Evolutionary conservation across 2,329 filamentous ascomycete genomes (phyloP), one percentile per base, ranked within the genome.

Genomic region (Penicillium decumbens): DNA sequence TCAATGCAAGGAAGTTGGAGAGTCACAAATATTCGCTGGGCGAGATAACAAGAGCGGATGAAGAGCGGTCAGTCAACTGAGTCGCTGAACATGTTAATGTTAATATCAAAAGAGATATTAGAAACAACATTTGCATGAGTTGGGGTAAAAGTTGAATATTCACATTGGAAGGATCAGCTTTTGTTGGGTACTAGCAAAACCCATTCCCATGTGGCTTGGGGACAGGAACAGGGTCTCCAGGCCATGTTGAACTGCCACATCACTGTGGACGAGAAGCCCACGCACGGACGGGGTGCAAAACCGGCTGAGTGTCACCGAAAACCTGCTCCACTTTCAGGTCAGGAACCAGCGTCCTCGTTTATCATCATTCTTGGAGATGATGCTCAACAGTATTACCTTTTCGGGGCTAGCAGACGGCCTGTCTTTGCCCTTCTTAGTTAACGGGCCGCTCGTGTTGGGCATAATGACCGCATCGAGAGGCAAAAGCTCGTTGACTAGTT

Each of bases 21-120:
- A 28, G 9, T 39, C 45, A 55, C 54, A 54, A 56, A 23, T 54
- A 54, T 43, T 56, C 40, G 39, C 54, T 56, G 23, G 54, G 46
- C 3, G 54, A 45, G 20, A 56, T 45, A 42, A 47, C 49, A 9
- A 55, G 18, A 15, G 54, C 48, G 6, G 52, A 48, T 24, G 54
- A 29, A 25, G 54, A 55, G n/a, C 46, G 49, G 41, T 41, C 33
- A 23, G 41, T 39, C 10, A 40, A 20, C 6, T 8, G 13, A 29
- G 28, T 24, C 20, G 49, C 42, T 24, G n/a, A 43, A 33, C 43
- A 45, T 32, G 27, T 12, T 20, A 48, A 45, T 32, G 27, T 12
- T 20, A 48, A 24, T 24, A 41, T 15, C 44, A 30, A 53, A 53
- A 27, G 27, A 15, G 20, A 18, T 30, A 29, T 24, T 12, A 29